A percentile compares a stretch with the other conserved stretches of the same genome.
These are phyloP conservation scores for Exutisphaerella laricina DNA, from an alignment of 2,329 filamentous ascomycete species.

Conservation along the genomic window DNA sequence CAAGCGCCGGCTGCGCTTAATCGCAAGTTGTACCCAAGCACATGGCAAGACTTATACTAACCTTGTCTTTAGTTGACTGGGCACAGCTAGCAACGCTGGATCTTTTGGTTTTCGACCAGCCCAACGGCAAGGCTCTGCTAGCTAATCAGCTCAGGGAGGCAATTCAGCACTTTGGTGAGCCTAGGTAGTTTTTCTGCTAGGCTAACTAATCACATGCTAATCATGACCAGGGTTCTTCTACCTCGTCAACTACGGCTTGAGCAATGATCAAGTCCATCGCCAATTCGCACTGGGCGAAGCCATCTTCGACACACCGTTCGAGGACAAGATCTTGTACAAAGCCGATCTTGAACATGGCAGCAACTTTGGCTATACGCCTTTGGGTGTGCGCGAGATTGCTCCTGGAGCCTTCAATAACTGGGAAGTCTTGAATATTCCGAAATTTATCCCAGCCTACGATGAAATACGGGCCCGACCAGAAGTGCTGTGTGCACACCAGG, in stretches of 20 bases:
- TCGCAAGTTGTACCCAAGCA: too few species aligned
- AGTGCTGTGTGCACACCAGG: not conserved
- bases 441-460: constrained; percentile 2
- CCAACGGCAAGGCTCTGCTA: constrained; percentile 49
- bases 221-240: constrained; percentile 48
- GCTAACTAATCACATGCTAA: not conserved
- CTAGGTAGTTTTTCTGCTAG: too few species aligned
- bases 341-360: constrained; percentile 18
- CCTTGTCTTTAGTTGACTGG: constrained; percentile 41
- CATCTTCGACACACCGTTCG: constrained; percentile 50
- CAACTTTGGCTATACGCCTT: constrained; percentile 19
- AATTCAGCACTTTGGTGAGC: constrained; percentile 37
- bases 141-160: constrained; percentile 51
- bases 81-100: constrained; percentile 54
- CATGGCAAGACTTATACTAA: too few species aligned
- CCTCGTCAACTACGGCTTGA: constrained; percentile 55
- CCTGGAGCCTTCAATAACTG: constrained; percentile 6
- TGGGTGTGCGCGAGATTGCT: constrained; percentile 1
- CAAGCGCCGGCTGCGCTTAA: too few species aligned
- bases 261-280: constrained; percentile 52
- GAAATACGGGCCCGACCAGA: not conserved
- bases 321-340: constrained; percentile 54
- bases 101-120: constrained; percentile 48
- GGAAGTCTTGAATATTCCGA: constrained; percentile 2
- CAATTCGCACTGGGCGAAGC: constrained; percentile 56